Conservation (phyloP, 148 eudicot genomes). For the Cornus controversa region DNA sequence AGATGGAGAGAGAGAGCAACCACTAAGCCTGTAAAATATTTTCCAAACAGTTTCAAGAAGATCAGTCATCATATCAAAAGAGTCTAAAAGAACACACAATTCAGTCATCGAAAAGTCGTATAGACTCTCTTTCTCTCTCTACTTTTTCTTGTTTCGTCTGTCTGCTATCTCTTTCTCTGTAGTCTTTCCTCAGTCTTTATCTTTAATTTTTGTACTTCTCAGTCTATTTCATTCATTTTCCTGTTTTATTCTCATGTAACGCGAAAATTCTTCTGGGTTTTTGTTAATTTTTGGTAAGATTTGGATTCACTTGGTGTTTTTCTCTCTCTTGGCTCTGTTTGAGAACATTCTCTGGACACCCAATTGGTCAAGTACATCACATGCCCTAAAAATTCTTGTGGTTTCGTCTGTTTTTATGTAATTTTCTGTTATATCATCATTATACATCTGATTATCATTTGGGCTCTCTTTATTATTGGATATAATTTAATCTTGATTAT, state of each 20-base stretch:
- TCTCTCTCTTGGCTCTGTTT: not conserved
- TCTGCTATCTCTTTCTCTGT: not conserved
- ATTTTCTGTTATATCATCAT: not conserved
- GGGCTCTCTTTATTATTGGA: not conserved
- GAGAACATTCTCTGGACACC: not conserved
- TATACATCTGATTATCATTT: not conserved
- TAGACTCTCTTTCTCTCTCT: not conserved
- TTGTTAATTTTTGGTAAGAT: not conserved
- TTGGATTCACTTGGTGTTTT: not conserved
- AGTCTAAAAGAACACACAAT: not conserved
- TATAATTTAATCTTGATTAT: not conserved
- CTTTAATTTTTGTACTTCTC: not conserved
- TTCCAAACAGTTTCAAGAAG: too few relatives aligned
- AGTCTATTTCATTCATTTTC: not conserved
- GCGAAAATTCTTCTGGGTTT: not conserved
- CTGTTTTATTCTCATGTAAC: not conserved
- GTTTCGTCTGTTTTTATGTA: not conserved
- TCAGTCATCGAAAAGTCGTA: not conserved
- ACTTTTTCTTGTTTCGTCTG: not conserved
- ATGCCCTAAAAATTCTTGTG: not conserved
- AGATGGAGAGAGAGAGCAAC: too few relatives aligned
- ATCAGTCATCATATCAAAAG: too few relatives aligned
- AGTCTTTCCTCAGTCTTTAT: not conserved
- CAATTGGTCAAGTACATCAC: conserved; percentile 12
- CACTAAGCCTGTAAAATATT: too few relatives aligned